A percentile compares a stretch with the other conserved stretches of the same genome.
phyloP scores from a whole-genome alignment of 345 rosid species.

The Geranium brycei region DNA sequence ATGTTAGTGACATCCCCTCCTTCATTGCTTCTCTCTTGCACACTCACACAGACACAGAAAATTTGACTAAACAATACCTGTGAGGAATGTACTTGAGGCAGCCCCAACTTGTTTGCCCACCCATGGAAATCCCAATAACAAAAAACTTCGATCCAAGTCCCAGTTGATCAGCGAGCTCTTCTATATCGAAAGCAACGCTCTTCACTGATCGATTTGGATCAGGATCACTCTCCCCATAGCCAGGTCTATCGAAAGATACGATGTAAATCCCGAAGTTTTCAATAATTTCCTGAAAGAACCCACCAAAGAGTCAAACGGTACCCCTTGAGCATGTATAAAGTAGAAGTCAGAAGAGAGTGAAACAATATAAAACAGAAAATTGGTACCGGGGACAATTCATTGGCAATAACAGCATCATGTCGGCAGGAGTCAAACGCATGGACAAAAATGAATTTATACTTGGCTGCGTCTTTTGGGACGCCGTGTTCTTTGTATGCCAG shows the following conservation, averaged over 20 bases:
- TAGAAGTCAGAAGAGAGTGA: too few relatives aligned
- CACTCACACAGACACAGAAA: not conserved
- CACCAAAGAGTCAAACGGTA: slow-evolving; percentile 1
- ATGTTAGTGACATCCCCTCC: not conserved
- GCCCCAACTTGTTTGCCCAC: slow-evolving; percentile 40
- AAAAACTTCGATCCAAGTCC: slow-evolving; percentile 44
- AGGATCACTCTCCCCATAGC: slow-evolving; percentile 70
- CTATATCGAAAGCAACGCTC: slow-evolving; percentile 47
- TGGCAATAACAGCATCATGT: not conserved
- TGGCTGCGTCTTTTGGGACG: too few relatives aligned
- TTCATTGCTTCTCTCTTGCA: too few relatives aligned
- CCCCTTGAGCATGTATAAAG: not conserved
- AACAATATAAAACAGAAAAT: not conserved
- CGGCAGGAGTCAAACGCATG: too few relatives aligned
- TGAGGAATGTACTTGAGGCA: slow-evolving; percentile 63
- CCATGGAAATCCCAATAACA: slow-evolving; percentile 46
- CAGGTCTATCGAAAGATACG: slow-evolving; percentile 57
- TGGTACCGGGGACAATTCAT: slow-evolving; percentile 6
- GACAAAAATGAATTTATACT: too few relatives aligned
- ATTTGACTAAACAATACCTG: slow-evolving; percentile 22
- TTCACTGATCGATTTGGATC: slow-evolving; percentile 35
- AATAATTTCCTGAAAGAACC: slow-evolving; percentile 29
- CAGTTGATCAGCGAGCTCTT: slow-evolving; percentile 60
- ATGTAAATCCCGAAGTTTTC: slow-evolving; percentile 42
- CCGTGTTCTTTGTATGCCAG: too few relatives aligned